Conservation (phyloP, 2,329 filamentous ascomycete genomes). For the Trichoderma guizhouense region DNA sequence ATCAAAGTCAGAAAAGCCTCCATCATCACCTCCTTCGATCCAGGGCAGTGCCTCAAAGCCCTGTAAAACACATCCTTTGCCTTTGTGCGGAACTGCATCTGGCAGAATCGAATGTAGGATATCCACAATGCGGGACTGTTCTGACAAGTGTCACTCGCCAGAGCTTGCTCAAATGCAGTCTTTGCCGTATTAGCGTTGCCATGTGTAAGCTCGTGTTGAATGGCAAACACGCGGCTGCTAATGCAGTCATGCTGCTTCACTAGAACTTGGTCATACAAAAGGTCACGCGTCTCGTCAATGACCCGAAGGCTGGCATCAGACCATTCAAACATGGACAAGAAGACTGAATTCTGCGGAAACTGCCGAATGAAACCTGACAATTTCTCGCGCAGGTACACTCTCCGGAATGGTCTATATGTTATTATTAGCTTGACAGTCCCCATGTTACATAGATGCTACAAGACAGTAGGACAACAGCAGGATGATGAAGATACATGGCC, state of each 20-base stretch:
- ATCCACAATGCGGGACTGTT: constrained; percentile 47
- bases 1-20: constrained; percentile 48
- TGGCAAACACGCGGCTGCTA: constrained; percentile 46
- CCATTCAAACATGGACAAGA: constrained; percentile 70
- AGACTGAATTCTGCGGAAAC: constrained; percentile 74
- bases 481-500: background rate
- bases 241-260: constrained; percentile 39
- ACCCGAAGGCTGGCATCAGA: constrained; percentile 69
- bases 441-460: background rate
- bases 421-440: constrained; percentile 21
- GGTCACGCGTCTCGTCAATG: constrained; percentile 70
- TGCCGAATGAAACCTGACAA: constrained; percentile 56
- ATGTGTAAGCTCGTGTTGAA: constrained; percentile 47
- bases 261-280: constrained; percentile 55
- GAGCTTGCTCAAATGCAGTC: constrained; percentile 51
- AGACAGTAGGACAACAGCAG: too few species aligned
- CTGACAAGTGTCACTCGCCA: constrained; percentile 39
- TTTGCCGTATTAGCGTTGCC: constrained; percentile 50
- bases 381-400: constrained; percentile 59
- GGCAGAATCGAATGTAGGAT: constrained; percentile 48
- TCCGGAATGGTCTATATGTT: constrained; percentile 58
- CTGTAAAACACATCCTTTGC: constrained; percentile 49
- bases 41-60: constrained; percentile 46
- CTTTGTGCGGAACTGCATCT: constrained; percentile 38
- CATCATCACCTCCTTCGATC: constrained; percentile 49